Conservation (phyloP, 768 basidiomycete species). For the Hericium coralloides region DNA sequence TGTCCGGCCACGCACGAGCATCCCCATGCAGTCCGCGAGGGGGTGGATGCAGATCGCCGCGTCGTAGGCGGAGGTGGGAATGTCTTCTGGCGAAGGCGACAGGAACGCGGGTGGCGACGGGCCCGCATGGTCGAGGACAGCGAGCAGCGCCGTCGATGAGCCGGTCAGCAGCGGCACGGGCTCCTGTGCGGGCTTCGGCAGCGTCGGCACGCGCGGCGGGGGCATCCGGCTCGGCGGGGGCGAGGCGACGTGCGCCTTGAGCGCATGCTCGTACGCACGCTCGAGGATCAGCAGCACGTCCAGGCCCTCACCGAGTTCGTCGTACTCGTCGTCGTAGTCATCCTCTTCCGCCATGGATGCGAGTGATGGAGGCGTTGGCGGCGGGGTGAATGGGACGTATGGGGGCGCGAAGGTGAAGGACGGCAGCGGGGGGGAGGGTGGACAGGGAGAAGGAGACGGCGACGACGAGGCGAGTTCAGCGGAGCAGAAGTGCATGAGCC, state of each 20-base stretch:
- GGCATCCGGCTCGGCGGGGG: constrained; percentile 4
- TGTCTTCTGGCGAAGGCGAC: constrained; percentile 10
- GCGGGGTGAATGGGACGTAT: not conserved
- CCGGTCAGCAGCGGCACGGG: constrained; percentile 42
- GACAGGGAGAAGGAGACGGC: not conserved
- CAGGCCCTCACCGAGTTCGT: constrained; percentile 60
- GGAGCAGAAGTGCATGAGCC: constrained; percentile 82
- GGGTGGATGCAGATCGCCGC: constrained; percentile 77
- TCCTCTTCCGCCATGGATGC: constrained; percentile 31
- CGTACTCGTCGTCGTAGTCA: constrained; percentile 32
- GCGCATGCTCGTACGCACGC: constrained; percentile 57
- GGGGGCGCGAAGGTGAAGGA: not conserved
- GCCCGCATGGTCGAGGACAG: constrained; percentile 37
- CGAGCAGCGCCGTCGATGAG: constrained; percentile 62
- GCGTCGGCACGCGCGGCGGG: constrained; percentile 4
- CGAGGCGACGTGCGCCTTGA: constrained; percentile 47
- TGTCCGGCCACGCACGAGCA: constrained; percentile 71
- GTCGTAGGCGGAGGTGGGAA: constrained; percentile 24
- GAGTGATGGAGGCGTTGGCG: not conserved
- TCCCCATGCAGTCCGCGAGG: constrained; percentile 81
- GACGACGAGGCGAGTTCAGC: constrained; percentile 37
- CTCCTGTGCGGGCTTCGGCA: not conserved
- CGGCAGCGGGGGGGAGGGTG: not conserved
- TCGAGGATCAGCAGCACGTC: constrained; percentile 64
- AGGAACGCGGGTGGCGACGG: constrained; percentile 5